Base-by-base conservation (phyloP, 1,284 basidiomycete genomes). In the Abortiporus biennis region DNA sequence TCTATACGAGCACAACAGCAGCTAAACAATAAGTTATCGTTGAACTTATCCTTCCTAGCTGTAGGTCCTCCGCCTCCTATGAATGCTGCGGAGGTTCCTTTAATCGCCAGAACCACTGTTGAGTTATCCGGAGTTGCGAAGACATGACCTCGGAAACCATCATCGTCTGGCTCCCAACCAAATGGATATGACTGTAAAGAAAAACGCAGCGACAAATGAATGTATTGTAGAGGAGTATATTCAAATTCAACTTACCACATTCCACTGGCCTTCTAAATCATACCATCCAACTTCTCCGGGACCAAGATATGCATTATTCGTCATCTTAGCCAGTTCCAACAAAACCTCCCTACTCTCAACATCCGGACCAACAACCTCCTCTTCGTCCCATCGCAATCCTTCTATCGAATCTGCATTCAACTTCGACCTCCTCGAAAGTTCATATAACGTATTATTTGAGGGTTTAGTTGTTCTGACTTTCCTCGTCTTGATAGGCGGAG, bases 1-100 rank as follows among this genome's bases (percentile, higher is more conserved):
- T 91, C 91, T 19, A 99, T 80, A 15, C 81, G 72, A 0, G 96
- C 96, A 62, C 95, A 99, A 66, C 95, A 99, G 65, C 95, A 99
- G 42, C 92, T 87, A 65, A 98, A 99, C 42, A 98, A 68, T n/a
- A 99, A 62, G 54, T 98, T 98, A 64, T 97, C 93, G 62, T 97
- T 98, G 39, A 87, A 62, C 66, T 91, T 96, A 69, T 98, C 94
- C 54, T 94, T 94, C 67, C 80, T 84, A 1, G 77, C 72, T 11
- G 95, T 98, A 12, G 90, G 84, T 0, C 91, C 92, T 0, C 87
- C 87, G 4, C 81, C 78, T 4, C 90, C 87, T 36, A 95, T 74
- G 13, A 88, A 49, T 3, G 78, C 80, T 0, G 90, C 79, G 8
- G 90, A 91, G 1, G 94, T 98, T 30, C 95, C 95, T 66, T 99